Evolutionary conservation across 2,329 filamentous ascomycete genomes (phyloP), one percentile per base, ranked within the genome.

Genomic region (Fusarium goolgardi): DNA sequence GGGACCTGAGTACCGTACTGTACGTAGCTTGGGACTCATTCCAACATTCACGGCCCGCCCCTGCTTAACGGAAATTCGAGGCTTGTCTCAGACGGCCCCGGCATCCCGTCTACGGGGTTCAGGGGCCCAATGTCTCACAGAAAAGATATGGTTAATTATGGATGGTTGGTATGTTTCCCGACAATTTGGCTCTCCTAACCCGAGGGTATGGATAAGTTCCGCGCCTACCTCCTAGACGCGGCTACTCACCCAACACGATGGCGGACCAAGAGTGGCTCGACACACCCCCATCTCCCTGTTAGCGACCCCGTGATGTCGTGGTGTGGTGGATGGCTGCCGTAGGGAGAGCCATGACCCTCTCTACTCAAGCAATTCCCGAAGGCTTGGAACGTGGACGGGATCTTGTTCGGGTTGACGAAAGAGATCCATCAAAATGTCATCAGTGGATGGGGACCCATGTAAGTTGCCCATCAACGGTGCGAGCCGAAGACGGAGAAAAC

Each of bases 401-500:
- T 64, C 70, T 59, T 65, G 66, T 53, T 68, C 71, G 71, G 65
- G 63, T 69, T 62, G 65, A 68, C 55, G 53, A 68, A 70, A 65
- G 63, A 59, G 67, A 68, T 68, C 63, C 67, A 70, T 70, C 31
- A 37, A 65, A 70, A 53, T 50, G 55, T 57, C 63, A 55, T 67
- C 65, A 63, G 60, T 59, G 67, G 65, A 73, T 71, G 64, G 63
- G 71, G 60, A 49, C 63, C 73, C 70, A 74, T 74, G 71, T 71
- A 72, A 71, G 69, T 74, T 72, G 72, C 73, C 68, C 65, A 73
- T 72, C 75, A 74, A 75, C 77, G 77, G 75, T 76, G 77, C 77
- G 77, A 78, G 75, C 77, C 77, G 77, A 77, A 71, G 73, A 74
- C 75, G 77, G 75, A 74, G 71, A 73, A 69, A 74, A 72, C 65